Percentiles rank a stretch among this genome's conserved stretches.
These are phyloP conservation scores for Eragrostis tef DNA, from an alignment of 202 grass and related monocot species.

Conservation along the genomic window DNA sequence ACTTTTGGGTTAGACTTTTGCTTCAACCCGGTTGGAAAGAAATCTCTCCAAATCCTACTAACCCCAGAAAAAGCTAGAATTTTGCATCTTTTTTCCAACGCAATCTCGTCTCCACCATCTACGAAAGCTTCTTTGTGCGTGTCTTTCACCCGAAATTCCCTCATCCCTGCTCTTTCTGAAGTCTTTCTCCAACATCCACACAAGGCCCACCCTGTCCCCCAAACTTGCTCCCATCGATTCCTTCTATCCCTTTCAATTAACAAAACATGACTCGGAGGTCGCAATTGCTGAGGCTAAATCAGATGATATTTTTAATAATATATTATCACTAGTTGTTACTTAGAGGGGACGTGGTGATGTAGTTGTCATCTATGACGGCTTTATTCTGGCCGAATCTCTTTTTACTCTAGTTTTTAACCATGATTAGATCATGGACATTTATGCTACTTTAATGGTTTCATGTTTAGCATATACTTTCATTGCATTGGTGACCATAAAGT, in stretches of 20 bases:
- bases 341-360: conserved; percentile 46
- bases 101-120: conserved; percentile 80
- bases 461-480: conserved; percentile 56
- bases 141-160: conserved; percentile 57
- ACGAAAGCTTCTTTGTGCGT: conserved; percentile 54
- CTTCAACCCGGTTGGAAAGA: conserved; percentile 52
- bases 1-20: conserved; percentile 56
- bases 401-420: conserved; percentile 50
- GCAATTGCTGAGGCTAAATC: conserved; percentile 25
- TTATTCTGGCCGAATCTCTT: conserved; percentile 43
- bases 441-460: conserved; percentile 58
- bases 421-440: conserved; percentile 52
- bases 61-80: conserved; percentile 58
- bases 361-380: conserved; percentile 50
- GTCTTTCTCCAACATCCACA: conserved; percentile 77
- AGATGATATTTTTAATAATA: conserved; percentile 35
- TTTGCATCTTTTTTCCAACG: conserved; percentile 51
- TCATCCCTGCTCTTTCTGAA: conserved; percentile 53
- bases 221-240: conserved; percentile 48
- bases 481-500: conserved; percentile 54
- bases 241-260: conserved; percentile 59
- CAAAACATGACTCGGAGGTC: conserved; percentile 39
- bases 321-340: conserved; percentile 36
- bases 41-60: conserved; percentile 78
- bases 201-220: conserved; percentile 72